Evolutionary conservation across 805 yeast species (phyloP).

Genomic region (Wickerhamomyces queroliae): DNA sequence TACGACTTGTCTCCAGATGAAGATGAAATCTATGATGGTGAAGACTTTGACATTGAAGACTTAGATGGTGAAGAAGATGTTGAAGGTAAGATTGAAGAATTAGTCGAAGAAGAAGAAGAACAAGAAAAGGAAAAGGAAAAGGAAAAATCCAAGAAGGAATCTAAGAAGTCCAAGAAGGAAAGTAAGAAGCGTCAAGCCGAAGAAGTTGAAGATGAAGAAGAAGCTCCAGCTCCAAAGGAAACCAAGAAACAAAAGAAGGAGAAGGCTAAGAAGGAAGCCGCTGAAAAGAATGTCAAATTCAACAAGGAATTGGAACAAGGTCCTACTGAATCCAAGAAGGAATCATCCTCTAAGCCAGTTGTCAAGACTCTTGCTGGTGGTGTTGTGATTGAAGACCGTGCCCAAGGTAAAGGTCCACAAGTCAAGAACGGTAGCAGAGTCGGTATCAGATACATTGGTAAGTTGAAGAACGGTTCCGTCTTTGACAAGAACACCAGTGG

Average conservation of each 20-base stretch:
- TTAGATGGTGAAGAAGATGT: constrained; percentile 58
- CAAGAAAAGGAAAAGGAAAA: constrained; percentile 27
- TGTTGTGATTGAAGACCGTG: constrained; percentile 88
- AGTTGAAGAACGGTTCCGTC: constrained; percentile 91
- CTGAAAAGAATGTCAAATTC: constrained; percentile 79
- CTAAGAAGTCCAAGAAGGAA: constrained; percentile 22
- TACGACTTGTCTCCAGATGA: constrained; percentile 73
- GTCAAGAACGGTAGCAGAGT: constrained; percentile 89
- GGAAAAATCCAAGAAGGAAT: constrained; percentile 24
- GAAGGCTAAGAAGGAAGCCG: constrained; percentile 18
- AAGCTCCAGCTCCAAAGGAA: constrained; percentile 23
- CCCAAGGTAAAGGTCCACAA: constrained; percentile 77
- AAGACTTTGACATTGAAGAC: constrained; percentile 36
- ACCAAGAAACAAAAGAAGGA: constrained; percentile 21
- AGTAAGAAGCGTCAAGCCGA: constrained; percentile 41
- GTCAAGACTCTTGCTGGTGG: constrained; percentile 88
- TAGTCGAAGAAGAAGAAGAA: constrained; percentile 56
- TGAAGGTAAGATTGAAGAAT: constrained; percentile 69
- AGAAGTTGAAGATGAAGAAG: constrained; percentile 44
- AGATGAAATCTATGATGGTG: constrained; percentile 49
- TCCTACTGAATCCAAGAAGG: constrained; percentile 52
- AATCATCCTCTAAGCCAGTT: constrained; percentile 47
- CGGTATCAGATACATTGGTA: constrained; percentile 97
- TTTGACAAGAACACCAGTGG: constrained; percentile 97
- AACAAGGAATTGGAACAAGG: constrained; percentile 91